These are phyloP conservation scores for Ophiocordyceps camponoti-leonardi DNA, from an alignment of 2,329 filamentous ascomycete species.

Conservation along the genomic window DNA sequence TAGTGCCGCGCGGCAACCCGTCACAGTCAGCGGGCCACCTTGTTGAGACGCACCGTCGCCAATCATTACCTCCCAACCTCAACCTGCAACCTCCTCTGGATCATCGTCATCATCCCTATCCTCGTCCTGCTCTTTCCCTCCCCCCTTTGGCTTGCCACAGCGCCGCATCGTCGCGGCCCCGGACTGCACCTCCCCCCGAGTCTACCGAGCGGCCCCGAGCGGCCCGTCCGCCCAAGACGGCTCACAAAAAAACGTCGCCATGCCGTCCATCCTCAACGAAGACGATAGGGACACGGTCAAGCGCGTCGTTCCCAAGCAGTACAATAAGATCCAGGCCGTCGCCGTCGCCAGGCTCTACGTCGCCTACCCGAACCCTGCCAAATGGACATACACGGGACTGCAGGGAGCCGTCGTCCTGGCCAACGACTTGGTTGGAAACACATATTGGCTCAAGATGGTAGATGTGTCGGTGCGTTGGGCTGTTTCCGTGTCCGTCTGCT, in stretches of 20 bases:
- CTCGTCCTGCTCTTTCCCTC: not conserved
- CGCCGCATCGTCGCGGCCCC: too few relatives aligned
- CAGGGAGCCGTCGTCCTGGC: slow-evolving; percentile 84
- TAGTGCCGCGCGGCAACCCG: not conserved
- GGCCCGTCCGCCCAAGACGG: not conserved
- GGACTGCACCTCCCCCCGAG: too few relatives aligned
- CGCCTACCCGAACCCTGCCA: slow-evolving; percentile 66
- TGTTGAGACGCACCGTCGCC: not conserved
- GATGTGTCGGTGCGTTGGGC: slow-evolving; percentile 60
- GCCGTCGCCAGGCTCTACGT: slow-evolving; percentile 88
- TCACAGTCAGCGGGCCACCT: not conserved
- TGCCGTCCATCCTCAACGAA: slow-evolving; percentile 62
- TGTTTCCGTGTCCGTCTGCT: not conserved
- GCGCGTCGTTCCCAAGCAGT: slow-evolving; percentile 78
- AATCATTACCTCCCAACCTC: not conserved
- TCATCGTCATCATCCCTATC: not conserved
- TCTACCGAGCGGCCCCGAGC: not conserved
- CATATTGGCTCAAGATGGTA: slow-evolving; percentile 94
- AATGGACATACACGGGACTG: slow-evolving; percentile 88
- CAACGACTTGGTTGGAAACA: slow-evolving; percentile 88
- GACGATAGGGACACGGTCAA: slow-evolving; percentile 95
- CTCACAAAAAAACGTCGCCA: slow-evolving; percentile 11
- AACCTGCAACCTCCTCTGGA: not conserved
- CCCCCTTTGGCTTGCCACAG: not conserved
- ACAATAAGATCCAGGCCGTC: slow-evolving; percentile 95